These are phyloP conservation scores for Camptophora hylomeconis DNA, from an alignment of 2,329 filamentous ascomycete species.

Conservation along the genomic window DNA sequence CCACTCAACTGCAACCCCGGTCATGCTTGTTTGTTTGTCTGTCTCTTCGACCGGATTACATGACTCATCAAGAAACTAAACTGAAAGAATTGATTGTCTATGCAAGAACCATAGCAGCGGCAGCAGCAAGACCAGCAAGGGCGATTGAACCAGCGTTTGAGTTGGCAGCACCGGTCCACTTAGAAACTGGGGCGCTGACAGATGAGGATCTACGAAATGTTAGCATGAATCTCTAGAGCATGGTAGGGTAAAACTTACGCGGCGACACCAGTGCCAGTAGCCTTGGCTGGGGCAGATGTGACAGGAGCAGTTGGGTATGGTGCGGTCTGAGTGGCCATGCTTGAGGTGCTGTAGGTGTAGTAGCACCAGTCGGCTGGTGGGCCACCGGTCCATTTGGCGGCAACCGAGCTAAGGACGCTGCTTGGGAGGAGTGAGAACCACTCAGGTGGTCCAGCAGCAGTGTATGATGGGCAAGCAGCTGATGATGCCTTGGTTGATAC, in stretches of 20 bases:
- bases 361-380: constrained; percentile 10
- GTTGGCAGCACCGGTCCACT: constrained; percentile 21
- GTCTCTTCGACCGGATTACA: too few species aligned
- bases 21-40: too few species aligned
- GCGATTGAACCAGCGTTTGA: constrained; percentile 19
- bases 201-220: constrained; percentile 6
- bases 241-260: constrained; percentile 10
- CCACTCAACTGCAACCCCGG: too few species aligned
- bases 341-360: constrained; percentile 9
- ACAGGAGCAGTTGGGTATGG: constrained; percentile 8
- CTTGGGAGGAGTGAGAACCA: constrained; percentile 11
- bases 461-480: constrained; percentile 6
- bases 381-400: constrained; percentile 8
- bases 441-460: constrained; percentile 8
- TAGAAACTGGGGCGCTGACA: constrained; percentile 13
- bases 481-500: constrained; percentile 1
- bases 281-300: constrained; percentile 9
- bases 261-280: constrained; percentile 64
- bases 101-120: constrained; percentile 20
- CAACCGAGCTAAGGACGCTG: constrained; percentile 8
- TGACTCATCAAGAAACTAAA: too few species aligned
- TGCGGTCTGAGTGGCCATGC: constrained; percentile 2
- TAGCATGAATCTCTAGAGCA: constrained; percentile 4
- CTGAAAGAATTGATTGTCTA: too few species aligned
- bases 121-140: constrained; percentile 20